These are phyloP conservation scores for Pseudonitzschia delicatissima DNA, from an alignment of 108 stramenopile species.

Conservation along the genomic window DNA sequence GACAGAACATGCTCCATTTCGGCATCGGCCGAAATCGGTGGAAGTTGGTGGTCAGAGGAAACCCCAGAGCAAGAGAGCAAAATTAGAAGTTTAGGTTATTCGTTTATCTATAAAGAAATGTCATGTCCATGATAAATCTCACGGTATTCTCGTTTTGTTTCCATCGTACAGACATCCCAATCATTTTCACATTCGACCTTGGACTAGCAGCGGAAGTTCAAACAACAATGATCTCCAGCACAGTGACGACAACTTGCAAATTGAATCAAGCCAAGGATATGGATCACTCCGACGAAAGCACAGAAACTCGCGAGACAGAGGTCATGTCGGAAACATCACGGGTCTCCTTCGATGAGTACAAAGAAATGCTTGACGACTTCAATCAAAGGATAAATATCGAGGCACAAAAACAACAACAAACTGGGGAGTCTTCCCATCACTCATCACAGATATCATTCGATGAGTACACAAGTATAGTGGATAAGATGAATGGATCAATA, in stretches of 20 bases:
- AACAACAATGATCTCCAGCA: too few relatives aligned
- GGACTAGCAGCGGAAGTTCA: too few relatives aligned
- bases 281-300: neutral
- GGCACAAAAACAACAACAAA: too few relatives aligned
- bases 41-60: conserved; percentile 67
- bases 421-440: too few relatives aligned
- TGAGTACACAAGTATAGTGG: too few relatives aligned
- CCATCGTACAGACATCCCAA: too few relatives aligned
- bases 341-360: neutral
- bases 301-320: neutral
- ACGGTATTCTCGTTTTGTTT: neutral
- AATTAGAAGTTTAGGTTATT: neutral
- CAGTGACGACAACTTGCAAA: too few relatives aligned
- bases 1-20: conserved; percentile 88
- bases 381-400: too few relatives aligned
- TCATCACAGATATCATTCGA: too few relatives aligned
- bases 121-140: neutral
- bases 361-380: neutral
- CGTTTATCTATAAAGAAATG: neutral
- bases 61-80: neutral
- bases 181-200: too few relatives aligned
- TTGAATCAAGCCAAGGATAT: too few relatives aligned
- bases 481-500: too few relatives aligned
- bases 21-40: conserved; percentile 53
- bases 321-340: neutral